A percentile compares a stretch with the other conserved stretches of the same genome.
Evolutionary conservation across 768 basidiomycete species (phyloP).

Genomic region (Termitomyces sp.): DNA sequence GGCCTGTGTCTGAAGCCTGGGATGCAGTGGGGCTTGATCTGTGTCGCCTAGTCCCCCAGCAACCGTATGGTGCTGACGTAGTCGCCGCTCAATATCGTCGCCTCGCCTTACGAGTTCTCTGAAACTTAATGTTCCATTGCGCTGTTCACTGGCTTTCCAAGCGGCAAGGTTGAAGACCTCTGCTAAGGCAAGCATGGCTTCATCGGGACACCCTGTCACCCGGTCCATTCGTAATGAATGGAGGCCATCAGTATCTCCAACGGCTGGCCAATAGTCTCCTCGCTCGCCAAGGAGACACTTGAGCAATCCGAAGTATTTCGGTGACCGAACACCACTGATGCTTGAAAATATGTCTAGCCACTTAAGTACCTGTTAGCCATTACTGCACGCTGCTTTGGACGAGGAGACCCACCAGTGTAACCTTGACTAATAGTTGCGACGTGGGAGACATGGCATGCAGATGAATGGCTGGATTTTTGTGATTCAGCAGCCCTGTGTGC

Average conservation of each 20-base stretch:
- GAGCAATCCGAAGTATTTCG: slow-evolving; percentile 65
- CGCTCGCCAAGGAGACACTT: slow-evolving; percentile 58
- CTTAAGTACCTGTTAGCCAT: slow-evolving; percentile 34
- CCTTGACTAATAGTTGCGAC: slow-evolving; percentile 62
- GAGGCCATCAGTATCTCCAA: slow-evolving; percentile 29
- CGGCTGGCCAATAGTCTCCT: slow-evolving; percentile 43
- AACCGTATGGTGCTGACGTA: slow-evolving; percentile 42
- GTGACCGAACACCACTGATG: slow-evolving; percentile 55
- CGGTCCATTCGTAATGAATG: slow-evolving; percentile 59
- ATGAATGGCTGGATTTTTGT: slow-evolving; percentile 61
- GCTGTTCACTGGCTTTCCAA: slow-evolving; percentile 69
- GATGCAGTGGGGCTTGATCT: slow-evolving; percentile 35
- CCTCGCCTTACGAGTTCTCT: slow-evolving; percentile 75
- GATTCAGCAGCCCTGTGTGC: slow-evolving; percentile 57
- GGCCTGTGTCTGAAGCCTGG: slow-evolving; percentile 32
- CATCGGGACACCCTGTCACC: slow-evolving; percentile 77
- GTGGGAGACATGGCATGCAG: slow-evolving; percentile 52
- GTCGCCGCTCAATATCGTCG: slow-evolving; percentile 63
- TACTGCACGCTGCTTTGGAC: slow-evolving; percentile 4
- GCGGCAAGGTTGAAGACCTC: slow-evolving; percentile 70
- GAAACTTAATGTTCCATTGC: slow-evolving; percentile 65
- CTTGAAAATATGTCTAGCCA: slow-evolving; percentile 79
- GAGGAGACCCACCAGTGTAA: slow-evolving; percentile 59
- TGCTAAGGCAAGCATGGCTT: slow-evolving; percentile 70
- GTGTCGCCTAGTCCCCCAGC: slow-evolving; percentile 29